phyloP scores from a whole-genome alignment of 2,329 filamentous ascomycete genomes.

The Beauveria sp. region DNA sequence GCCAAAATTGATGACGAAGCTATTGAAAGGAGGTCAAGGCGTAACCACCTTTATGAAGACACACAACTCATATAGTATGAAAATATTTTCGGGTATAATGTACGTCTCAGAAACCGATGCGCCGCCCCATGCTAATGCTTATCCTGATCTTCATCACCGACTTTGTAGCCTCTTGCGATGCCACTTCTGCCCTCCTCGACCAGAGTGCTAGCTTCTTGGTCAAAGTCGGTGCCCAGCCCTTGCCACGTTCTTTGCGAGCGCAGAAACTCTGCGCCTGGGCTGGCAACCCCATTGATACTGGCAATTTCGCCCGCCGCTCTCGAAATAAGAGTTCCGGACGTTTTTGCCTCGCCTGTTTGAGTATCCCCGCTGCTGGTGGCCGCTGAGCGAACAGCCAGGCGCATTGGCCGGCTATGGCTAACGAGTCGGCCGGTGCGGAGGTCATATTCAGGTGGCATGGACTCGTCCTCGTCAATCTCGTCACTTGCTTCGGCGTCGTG shows the following conservation, averaged over 20 bases:
- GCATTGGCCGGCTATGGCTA: conserved; percentile 70
- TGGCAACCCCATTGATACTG: conserved; percentile 76
- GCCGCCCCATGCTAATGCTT: conserved; percentile 20
- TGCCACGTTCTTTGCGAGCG: conserved; percentile 81
- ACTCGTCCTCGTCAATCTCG: conserved; percentile 57
- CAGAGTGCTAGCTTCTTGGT: conserved; percentile 51
- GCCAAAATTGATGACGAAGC: not conserved
- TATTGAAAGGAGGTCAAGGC: not conserved
- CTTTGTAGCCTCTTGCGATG: conserved; percentile 79
- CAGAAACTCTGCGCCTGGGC: conserved; percentile 84
- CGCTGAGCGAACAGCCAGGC: conserved; percentile 16
- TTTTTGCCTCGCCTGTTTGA: conserved; percentile 14
- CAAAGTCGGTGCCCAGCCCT: conserved; percentile 81
- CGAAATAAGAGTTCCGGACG: conserved; percentile 44
- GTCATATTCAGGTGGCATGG: conserved; percentile 84
- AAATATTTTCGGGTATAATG: not conserved
- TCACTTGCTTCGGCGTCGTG: conserved; percentile 20
- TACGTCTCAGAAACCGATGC: not conserved
- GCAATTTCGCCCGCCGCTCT: conserved; percentile 60
- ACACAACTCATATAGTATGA: not conserved
- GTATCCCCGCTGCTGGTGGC: conserved; percentile 10
- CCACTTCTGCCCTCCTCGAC: conserved; percentile 84
- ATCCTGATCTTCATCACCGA: conserved; percentile 47
- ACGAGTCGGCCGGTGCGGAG: conserved; percentile 80
- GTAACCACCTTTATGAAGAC: not conserved